These are phyloP conservation scores for Globisporangium uncinulatum DNA, from an alignment of 352 stramenopile genomes.

Conservation along the genomic window DNA sequence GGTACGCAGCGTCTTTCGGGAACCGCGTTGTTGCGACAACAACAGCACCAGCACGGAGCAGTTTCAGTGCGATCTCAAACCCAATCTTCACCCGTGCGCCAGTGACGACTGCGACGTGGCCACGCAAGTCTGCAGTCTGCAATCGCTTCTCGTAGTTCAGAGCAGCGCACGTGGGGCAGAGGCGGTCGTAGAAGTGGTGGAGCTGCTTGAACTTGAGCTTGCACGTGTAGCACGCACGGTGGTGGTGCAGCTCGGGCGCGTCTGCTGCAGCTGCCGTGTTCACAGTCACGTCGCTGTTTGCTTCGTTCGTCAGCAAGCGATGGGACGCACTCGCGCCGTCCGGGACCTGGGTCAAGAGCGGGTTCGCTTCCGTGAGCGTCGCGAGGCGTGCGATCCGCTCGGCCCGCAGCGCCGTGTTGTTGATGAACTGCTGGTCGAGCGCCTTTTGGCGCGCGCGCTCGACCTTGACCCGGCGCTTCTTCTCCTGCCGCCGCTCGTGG, in stretches of 20 bases:
- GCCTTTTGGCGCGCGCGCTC: slow-evolving; percentile 58
- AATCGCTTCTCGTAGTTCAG: slow-evolving; percentile 93
- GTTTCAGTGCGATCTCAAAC: slow-evolving; percentile 91
- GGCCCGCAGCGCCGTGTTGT: slow-evolving; percentile 71
- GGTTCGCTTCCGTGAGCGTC: slow-evolving; percentile 48
- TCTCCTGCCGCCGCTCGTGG: slow-evolving; percentile 45
- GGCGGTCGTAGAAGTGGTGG: slow-evolving; percentile 93
- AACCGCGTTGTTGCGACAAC: slow-evolving; percentile 94
- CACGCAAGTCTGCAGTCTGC: slow-evolving; percentile 76
- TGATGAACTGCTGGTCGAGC: slow-evolving; percentile 72
- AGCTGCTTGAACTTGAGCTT: slow-evolving; percentile 90
- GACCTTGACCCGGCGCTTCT: slow-evolving; percentile 64
- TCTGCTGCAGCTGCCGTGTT: not conserved
- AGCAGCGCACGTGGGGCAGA: slow-evolving; percentile 90
- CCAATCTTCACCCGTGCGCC: slow-evolving; percentile 95
- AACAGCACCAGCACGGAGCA: slow-evolving; percentile 78
- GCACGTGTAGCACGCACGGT: slow-evolving; percentile 93
- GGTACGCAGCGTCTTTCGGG: slow-evolving; percentile 85
- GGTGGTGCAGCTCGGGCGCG: slow-evolving; percentile 61
- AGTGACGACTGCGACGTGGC: slow-evolving; percentile 87
- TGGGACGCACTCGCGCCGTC: slow-evolving; percentile 31
- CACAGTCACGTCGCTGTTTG: not conserved
- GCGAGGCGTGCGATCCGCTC: slow-evolving; percentile 50
- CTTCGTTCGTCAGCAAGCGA: slow-evolving; percentile 14
- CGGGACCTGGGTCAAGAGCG: slow-evolving; percentile 54